Percentiles rank a stretch among this genome's conserved stretches.
Conservation (phyloP, 169 alveolate species). For the Cryptosporidium sp. region DNA sequence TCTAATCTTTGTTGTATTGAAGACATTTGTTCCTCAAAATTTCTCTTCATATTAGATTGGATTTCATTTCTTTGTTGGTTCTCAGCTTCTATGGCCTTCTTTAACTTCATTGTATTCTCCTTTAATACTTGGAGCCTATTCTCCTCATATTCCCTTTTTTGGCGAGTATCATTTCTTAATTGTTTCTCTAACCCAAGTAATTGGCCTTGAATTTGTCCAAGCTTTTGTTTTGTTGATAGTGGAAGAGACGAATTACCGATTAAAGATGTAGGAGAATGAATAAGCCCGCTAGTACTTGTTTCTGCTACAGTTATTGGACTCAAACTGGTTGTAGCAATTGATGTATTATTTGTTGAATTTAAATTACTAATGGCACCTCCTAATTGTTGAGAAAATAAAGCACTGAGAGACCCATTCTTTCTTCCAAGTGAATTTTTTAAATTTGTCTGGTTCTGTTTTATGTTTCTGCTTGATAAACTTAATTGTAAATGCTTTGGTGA, state of each 20-base stretch:
- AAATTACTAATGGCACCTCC: conserved; percentile 8
- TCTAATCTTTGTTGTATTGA: conserved; percentile 46
- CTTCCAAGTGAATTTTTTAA: background rate
- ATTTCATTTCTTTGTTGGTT: conserved; percentile 57
- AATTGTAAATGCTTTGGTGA: conserved; percentile 8
- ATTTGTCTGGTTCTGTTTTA: background rate
- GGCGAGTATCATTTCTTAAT: conserved; percentile 72
- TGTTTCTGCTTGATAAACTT: background rate
- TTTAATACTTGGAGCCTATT: conserved; percentile 47
- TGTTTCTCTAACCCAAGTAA: conserved; percentile 67
- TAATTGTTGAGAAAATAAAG: conserved; percentile 15
- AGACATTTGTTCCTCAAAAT: conserved; percentile 58
- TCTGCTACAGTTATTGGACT: conserved; percentile 18
- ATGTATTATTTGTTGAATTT: conserved; percentile 8
- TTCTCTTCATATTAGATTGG: conserved; percentile 37
- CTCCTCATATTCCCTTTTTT: conserved; percentile 73
- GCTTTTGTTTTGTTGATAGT: conserved; percentile 64
- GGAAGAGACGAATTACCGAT: conserved; percentile 47
- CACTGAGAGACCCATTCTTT: conserved; percentile 25
- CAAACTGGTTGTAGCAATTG: conserved; percentile 9
- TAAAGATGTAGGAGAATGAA: conserved; percentile 27
- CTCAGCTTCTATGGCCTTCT: conserved; percentile 61
- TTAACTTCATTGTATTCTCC: conserved; percentile 61
- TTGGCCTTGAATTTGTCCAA: conserved; percentile 73
- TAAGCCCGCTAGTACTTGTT: background rate